Evolutionary conservation across 192 early-diverging fungal genomes (phyloP).

Genomic region (Geranomyces variabilis): DNA sequence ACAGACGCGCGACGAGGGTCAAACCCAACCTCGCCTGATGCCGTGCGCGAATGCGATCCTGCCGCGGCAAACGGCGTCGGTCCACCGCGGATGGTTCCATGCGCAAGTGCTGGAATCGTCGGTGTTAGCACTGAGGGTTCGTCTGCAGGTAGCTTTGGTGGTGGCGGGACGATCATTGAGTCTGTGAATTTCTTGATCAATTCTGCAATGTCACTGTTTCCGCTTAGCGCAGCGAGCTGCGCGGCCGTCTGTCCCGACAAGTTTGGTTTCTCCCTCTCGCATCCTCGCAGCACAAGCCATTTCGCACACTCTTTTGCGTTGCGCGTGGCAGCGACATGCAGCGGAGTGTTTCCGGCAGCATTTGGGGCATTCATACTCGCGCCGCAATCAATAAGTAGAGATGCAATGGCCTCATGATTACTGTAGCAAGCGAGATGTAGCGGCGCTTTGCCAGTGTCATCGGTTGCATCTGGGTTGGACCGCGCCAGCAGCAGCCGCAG

Average conservation of each 20-base stretch:
- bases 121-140: neutral
- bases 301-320: constrained; percentile 49
- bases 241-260: constrained; percentile 52
- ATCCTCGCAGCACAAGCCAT: constrained; percentile 56
- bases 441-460: constrained; percentile 52
- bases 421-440: constrained; percentile 56
- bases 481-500: constrained; percentile 48
- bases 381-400: constrained; percentile 55
- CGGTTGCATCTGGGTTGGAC: constrained; percentile 50
- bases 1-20: constrained; percentile 8
- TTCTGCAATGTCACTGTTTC: constrained; percentile 49
- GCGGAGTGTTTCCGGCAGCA: constrained; percentile 58
- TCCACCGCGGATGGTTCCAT: neutral
- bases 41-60: constrained; percentile 1
- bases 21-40: constrained; percentile 3
- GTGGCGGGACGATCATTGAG: constrained; percentile 34
- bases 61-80: neutral
- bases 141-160: constrained; percentile 6
- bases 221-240: constrained; percentile 50
- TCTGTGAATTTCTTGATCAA: constrained; percentile 49
- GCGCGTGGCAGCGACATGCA: constrained; percentile 54
- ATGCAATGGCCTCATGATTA: constrained; percentile 47
- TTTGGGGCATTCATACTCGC: constrained; percentile 50
- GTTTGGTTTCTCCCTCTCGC: constrained; percentile 47
- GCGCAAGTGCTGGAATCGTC: too few species aligned